These are phyloP conservation scores for Botrytis paeoniae DNA, from an alignment of 2,329 filamentous ascomycete genomes.

Conservation along the genomic window DNA sequence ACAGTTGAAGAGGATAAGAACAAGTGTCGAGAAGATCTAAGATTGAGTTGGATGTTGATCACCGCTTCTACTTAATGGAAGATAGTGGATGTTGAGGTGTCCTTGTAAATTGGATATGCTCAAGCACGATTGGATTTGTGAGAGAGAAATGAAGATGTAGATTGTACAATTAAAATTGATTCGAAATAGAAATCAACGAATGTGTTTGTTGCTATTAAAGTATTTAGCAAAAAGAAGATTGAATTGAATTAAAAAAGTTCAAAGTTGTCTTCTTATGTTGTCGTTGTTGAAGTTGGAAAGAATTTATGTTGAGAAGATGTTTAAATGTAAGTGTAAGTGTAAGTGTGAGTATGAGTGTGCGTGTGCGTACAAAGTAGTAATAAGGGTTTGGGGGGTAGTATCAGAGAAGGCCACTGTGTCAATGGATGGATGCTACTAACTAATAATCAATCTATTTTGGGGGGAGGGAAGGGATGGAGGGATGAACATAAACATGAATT, in stretches of 20 bases:
- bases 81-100: neutral
- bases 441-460: neutral
- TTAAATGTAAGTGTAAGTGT: neutral
- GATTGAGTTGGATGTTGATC: neutral
- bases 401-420: conserved; percentile 5
- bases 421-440: neutral
- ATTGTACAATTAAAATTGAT: conserved; percentile 11
- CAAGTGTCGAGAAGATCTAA: neutral
- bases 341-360: neutral
- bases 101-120: conserved; percentile 11
- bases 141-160: neutral
- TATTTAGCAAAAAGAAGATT: neutral
- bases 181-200: conserved; percentile 2
- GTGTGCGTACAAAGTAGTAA: neutral
- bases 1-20: conserved; percentile 18
- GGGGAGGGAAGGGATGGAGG: neutral
- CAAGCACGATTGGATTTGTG: neutral
- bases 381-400: neutral
- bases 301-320: neutral
- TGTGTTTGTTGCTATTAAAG: conserved; percentile 10
- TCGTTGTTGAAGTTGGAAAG: neutral
- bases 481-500: too few relatives aligned
- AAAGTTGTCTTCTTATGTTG: neutral
- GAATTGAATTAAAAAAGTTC: neutral
- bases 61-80: neutral